These are phyloP conservation scores for Bocquillonia castaneifolia DNA, from an alignment of 441 rosid species.

Conservation along the genomic window DNA sequence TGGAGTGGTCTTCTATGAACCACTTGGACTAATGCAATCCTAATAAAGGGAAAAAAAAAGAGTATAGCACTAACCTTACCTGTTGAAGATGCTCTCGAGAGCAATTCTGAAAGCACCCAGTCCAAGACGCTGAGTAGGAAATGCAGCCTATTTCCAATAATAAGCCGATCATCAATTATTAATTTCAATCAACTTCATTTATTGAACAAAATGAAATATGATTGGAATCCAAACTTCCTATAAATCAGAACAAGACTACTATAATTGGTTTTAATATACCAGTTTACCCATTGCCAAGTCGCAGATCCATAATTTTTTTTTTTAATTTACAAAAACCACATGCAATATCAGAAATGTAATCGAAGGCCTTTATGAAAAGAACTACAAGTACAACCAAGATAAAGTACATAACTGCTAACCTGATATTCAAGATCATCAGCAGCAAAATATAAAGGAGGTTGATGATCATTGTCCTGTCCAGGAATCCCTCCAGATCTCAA, in stretches of 20 bases:
- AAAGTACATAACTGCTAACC: constrained; percentile 25
- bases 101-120: constrained; percentile 61
- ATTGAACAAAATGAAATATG: background rate
- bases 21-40: background rate
- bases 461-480: constrained; percentile 33
- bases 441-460: constrained; percentile 49
- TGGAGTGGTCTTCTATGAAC: background rate
- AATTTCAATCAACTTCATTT: background rate
- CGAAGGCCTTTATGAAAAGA: background rate
- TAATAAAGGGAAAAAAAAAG: no score
- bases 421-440: constrained; percentile 64
- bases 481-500: constrained; percentile 49
- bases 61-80: constrained; percentile 28
- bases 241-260: background rate
- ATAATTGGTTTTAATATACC: background rate
- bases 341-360: constrained; percentile 5
- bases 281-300: background rate
- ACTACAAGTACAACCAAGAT: background rate
- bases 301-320: background rate
- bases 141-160: constrained; percentile 39
- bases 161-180: constrained; percentile 3
- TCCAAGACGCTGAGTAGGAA: constrained; percentile 44
- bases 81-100: constrained; percentile 47
- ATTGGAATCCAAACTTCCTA: constrained; percentile 5
- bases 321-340: background rate